Base-by-base conservation (phyloP, 2,329 filamentous ascomycete species). In the Colletotrichum sp. region DNA sequence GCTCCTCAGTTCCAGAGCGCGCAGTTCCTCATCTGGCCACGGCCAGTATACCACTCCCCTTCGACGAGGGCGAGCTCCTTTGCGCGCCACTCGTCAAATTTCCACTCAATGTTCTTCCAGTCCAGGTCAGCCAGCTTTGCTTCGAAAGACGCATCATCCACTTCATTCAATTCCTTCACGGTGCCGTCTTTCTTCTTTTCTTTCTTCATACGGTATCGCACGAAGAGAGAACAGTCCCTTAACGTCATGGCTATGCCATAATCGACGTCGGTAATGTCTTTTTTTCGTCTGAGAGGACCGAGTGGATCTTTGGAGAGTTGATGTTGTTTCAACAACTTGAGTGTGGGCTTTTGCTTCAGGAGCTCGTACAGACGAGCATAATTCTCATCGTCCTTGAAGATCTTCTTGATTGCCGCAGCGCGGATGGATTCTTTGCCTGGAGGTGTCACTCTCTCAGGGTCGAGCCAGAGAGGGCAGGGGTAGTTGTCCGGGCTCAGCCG, bases 171-270 rank as follows among this genome's bases (percentile, higher is more conserved):
- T n/a, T 79, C 77, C 1, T 80, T 75, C 9, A 78, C 61, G 2
- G 64, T 57, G 7, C 28, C 52, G 26, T 48, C 61, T 3, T 66
- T 30, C 36, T 24, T 26, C 16, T 30, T 48, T 26, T 77, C 66
- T 14, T 24, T 48, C 18, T 48, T 48, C 39, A 48, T 48, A 48
- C 39, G 68, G 18, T 77, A 77, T 80, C 91, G 91, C 55, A 95
- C 86, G 81, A 93, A 96, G 79, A 95, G 90, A 5, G 94, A 95
- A 82, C 95, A 96, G 85, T 97, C 95, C 66, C 95, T 88, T 78
- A 97, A 83, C 5, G 95, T 96, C 95, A 96, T 96, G 72, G 94
- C 94, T 8, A 95, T 86, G 14, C 90, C 89, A 76, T 94, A 92
- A 32, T 89, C 86, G 13, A 85, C 81, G 43, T 89, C 18, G 18